Evolutionary conservation across 306 rosid genomes (phyloP).

Genomic region (Cucurbita moschata): DNA sequence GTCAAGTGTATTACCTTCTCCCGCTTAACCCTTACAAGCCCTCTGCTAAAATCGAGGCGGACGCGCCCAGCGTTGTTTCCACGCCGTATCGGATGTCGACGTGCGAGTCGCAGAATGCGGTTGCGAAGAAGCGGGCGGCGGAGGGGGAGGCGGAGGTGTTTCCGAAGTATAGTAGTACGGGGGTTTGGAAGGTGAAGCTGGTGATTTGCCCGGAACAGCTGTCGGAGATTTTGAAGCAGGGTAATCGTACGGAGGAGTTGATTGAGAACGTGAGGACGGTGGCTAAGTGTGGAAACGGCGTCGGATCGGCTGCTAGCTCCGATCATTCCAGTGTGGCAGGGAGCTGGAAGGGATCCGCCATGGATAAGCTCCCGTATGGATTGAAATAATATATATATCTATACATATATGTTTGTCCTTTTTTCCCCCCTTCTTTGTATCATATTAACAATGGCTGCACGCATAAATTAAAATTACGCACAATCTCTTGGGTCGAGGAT

Average conservation of each 20-base stretch:
- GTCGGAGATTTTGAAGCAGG: conserved; percentile 62
- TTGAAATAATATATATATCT: not conserved
- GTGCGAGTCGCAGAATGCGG: conserved; percentile 15
- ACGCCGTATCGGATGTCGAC: conserved; percentile 62
- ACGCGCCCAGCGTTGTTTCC: not conserved
- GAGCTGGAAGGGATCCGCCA: not conserved
- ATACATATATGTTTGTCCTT: not conserved
- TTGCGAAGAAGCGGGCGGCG: conserved; percentile 17
- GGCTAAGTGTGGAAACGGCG: conserved; percentile 48
- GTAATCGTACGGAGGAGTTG: conserved; percentile 49
- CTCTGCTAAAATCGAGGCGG: not conserved
- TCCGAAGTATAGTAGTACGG: conserved; percentile 41
- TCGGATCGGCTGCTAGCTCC: conserved; percentile 30
- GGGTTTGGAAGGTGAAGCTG: conserved; percentile 80
- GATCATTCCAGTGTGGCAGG: conserved; percentile 55
- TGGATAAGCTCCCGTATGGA: not conserved
- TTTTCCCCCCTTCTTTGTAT: not conserved
- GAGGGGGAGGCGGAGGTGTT: conserved; percentile 37
- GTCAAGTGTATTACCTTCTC: conserved; percentile 50
- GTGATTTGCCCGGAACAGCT: conserved; percentile 61
- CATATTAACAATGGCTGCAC: not conserved
- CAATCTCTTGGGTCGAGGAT: no score
- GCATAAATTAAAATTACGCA: no score
- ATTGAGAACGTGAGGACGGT: conserved; percentile 72
- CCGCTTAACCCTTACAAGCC: conserved; percentile 39